A percentile compares a stretch with the other conserved stretches of the same genome.
Evolutionary conservation across 352 stramenopile genomes (phyloP).

Genomic region (Aphanomyces astaci): DNA sequence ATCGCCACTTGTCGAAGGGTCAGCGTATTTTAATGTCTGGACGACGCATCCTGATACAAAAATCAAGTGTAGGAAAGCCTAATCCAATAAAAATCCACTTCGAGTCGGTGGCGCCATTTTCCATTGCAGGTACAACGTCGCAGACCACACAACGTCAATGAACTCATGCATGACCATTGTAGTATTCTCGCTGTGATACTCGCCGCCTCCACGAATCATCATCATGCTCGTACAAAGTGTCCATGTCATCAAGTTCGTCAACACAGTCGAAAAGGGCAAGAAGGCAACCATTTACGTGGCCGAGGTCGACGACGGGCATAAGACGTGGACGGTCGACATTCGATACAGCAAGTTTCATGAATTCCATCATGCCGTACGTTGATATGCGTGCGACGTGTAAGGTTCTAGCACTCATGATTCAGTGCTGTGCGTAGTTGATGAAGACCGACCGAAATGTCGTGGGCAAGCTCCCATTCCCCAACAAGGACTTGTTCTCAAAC

Average conservation of each 20-base stretch:
- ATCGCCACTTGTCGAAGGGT: background rate
- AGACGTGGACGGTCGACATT: constrained; percentile 11
- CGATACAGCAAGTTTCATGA: constrained; percentile 19
- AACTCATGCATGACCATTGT: too few relatives aligned
- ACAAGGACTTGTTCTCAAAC: constrained; percentile 20
- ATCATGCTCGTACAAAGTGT: background rate
- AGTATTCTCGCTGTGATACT: too few relatives aligned
- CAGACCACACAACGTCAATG: too few relatives aligned
- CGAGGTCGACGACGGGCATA: background rate
- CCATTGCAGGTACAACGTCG: background rate
- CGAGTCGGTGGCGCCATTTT: background rate
- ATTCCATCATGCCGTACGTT: constrained; percentile 3
- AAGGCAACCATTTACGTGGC: constrained; percentile 13
- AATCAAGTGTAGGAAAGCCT: background rate
- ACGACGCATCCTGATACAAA: background rate
- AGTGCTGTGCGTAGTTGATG: background rate
- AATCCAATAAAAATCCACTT: too few relatives aligned
- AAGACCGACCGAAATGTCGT: constrained; percentile 16
- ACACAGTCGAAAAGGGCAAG: background rate
- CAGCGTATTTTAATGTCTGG: background rate
- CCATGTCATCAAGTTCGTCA: background rate
- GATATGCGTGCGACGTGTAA: background rate
- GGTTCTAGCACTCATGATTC: background rate
- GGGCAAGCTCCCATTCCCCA: constrained; percentile 14
- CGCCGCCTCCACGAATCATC: too few relatives aligned